Evolutionary conservation across 148 eudicot species (phyloP).

Genomic region (Silene uniflora): DNA sequence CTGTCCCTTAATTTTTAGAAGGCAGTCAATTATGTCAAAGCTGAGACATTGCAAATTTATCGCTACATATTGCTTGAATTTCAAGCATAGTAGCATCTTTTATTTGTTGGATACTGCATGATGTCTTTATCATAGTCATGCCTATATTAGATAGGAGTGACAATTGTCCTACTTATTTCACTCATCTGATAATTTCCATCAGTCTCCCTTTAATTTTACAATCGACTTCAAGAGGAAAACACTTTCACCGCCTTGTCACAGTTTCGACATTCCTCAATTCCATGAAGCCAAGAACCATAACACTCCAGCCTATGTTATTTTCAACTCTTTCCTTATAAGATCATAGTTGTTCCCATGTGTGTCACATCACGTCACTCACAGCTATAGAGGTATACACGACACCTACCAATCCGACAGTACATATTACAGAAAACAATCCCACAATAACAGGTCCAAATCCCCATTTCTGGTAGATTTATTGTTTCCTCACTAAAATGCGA

Average conservation of each 20-base stretch:
- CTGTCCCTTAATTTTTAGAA: background rate
- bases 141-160: background rate
- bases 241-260: background rate
- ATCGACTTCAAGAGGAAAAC: background rate
- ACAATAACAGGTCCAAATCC: background rate
- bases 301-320: no score
- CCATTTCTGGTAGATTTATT: background rate
- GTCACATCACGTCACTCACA: no score
- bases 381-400: no score
- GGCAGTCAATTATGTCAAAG: background rate
- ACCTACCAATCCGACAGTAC: background rate
- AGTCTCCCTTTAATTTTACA: background rate
- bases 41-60: background rate
- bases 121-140: slow-evolving; percentile 10
- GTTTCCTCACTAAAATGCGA: background rate
- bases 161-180: slow-evolving; percentile 6
- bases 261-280: background rate
- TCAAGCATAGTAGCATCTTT: background rate
- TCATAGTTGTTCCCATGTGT: no score
- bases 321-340: no score
- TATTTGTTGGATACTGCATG: background rate
- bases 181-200: background rate
- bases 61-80: no score
- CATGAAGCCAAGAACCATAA: no score
- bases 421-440: background rate